Evolutionary conservation across 2,329 filamentous ascomycete species (phyloP).

Genomic region (Colletotrichum australisinense): DNA sequence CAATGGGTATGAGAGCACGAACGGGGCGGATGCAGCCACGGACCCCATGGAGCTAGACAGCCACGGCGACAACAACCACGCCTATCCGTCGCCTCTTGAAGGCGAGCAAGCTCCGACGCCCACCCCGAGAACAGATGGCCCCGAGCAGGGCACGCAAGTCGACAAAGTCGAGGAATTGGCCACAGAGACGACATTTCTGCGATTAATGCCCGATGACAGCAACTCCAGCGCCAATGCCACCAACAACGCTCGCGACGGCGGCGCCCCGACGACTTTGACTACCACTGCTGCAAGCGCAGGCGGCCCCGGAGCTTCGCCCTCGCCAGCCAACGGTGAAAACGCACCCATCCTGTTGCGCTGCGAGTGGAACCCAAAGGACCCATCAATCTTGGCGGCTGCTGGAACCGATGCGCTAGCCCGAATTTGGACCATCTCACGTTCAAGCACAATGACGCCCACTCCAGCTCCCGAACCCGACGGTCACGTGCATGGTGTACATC

Average conservation of each 20-base stretch:
- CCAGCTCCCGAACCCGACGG: constrained; percentile 37
- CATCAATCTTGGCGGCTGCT: constrained; percentile 74
- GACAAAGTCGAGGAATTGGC: constrained; percentile 72
- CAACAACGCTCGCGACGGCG: constrained; percentile 41
- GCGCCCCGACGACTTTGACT: constrained; percentile 49
- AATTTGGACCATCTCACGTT: constrained; percentile 73
- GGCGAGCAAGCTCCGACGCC: constrained; percentile 66
- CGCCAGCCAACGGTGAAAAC: constrained; percentile 56
- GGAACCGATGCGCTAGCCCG: constrained; percentile 78
- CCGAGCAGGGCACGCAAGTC: constrained; percentile 72
- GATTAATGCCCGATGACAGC: constrained; percentile 58
- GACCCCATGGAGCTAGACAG: constrained; percentile 71
- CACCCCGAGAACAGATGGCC: constrained; percentile 67
- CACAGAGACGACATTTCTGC: constrained; percentile 70
- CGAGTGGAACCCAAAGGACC: constrained; percentile 75
- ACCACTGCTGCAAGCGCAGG: constrained; percentile 41
- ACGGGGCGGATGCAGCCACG: constrained; percentile 58
- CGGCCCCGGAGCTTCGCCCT: constrained; percentile 39
- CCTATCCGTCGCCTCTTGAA: constrained; percentile 74
- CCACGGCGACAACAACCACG: constrained; percentile 64
- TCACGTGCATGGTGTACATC: constrained; percentile 57
- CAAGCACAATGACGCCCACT: constrained; percentile 48
- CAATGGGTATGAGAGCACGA: constrained; percentile 67
- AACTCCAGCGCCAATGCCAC: constrained; percentile 1
- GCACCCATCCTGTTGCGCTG: constrained; percentile 74